These are phyloP conservation scores for Diaporthe amygdali DNA, from an alignment of 2,329 filamentous ascomycete genomes.

Conservation along the genomic window DNA sequence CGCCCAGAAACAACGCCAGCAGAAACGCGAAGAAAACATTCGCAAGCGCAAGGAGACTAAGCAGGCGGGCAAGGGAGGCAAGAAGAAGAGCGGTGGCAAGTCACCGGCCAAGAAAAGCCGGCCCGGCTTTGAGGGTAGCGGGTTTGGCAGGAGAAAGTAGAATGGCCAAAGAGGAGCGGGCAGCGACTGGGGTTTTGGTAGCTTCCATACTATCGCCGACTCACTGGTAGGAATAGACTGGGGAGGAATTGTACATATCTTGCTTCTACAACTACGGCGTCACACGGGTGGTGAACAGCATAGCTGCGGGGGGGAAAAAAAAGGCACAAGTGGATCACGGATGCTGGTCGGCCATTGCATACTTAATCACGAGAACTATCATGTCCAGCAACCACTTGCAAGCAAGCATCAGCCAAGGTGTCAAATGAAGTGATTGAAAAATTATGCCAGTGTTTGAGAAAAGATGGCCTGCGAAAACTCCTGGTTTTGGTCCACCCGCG, in stretches of 20 bases:
- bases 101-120: slow-evolving; percentile 59
- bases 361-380: background rate
- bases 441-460: slow-evolving; percentile 11
- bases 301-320: slow-evolving; percentile 1
- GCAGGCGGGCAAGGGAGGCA: slow-evolving; percentile 60
- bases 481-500: slow-evolving; percentile 4
- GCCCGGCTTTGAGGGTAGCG: slow-evolving; percentile 72
- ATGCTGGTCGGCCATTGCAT: background rate
- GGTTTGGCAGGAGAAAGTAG: slow-evolving; percentile 56
- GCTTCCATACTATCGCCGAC: background rate
- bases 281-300: slow-evolving; percentile 11
- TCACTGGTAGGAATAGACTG: background rate
- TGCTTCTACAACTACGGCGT: slow-evolving; percentile 13
- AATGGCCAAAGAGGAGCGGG: background rate
- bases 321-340: background rate
- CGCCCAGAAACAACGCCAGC: slow-evolving; percentile 78
- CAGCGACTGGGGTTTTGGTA: background rate
- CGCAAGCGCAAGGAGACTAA: slow-evolving; percentile 78
- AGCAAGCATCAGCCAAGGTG: background rate
- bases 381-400: background rate
- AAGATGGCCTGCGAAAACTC: slow-evolving; percentile 4
- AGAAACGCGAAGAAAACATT: slow-evolving; percentile 82
- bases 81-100: slow-evolving; percentile 59
- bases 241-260: slow-evolving; percentile 13
- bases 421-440: background rate